A percentile compares a stretch with the other conserved stretches of the same genome.
These are phyloP conservation scores for Penicillium sp. DNA, from an alignment of 2,329 filamentous ascomycete species.

Conservation along the genomic window DNA sequence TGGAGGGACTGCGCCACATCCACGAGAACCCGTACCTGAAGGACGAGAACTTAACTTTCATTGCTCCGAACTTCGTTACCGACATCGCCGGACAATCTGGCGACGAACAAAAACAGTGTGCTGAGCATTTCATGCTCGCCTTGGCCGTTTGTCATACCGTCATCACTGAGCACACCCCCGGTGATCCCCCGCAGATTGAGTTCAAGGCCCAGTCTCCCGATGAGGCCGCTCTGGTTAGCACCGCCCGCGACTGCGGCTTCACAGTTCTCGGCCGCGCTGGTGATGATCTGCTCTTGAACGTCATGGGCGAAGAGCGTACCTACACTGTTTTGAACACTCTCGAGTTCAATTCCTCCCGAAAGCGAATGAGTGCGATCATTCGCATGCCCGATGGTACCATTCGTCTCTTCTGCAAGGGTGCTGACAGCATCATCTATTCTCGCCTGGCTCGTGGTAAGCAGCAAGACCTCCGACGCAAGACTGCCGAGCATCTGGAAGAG, in stretches of 20 bases:
- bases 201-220: slow-evolving; percentile 98
- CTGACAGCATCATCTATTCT: slow-evolving; percentile 96
- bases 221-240: slow-evolving; percentile 90
- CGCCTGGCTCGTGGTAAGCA: slow-evolving; percentile 85
- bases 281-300: slow-evolving; percentile 82
- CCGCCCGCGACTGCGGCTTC: slow-evolving; percentile 93
- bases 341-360: slow-evolving; percentile 95
- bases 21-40: slow-evolving; percentile 90
- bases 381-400: slow-evolving; percentile 91
- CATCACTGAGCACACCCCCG: slow-evolving; percentile 84
- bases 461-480: slow-evolving; percentile 76
- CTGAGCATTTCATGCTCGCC: slow-evolving; percentile 90
- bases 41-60: slow-evolving; percentile 87
- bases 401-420: slow-evolving; percentile 93
- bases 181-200: slow-evolving; percentile 86
- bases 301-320: slow-evolving; percentile 81
- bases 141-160: slow-evolving; percentile 97
- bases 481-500: slow-evolving; percentile 93
- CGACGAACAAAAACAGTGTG: slow-evolving; percentile 74
- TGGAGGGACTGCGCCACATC: slow-evolving; percentile 72
- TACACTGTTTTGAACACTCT: slow-evolving; percentile 92
- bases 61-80: slow-evolving; percentile 85
- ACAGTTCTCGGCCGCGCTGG: slow-evolving; percentile 81
- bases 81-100: slow-evolving; percentile 81
- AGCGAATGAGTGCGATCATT: slow-evolving; percentile 97